Percentiles rank a stretch among this genome's conserved stretches.
These are phyloP conservation scores for Crithidia thermophila DNA, from an alignment of 208 protist genomes.

Conservation along the genomic window DNA sequence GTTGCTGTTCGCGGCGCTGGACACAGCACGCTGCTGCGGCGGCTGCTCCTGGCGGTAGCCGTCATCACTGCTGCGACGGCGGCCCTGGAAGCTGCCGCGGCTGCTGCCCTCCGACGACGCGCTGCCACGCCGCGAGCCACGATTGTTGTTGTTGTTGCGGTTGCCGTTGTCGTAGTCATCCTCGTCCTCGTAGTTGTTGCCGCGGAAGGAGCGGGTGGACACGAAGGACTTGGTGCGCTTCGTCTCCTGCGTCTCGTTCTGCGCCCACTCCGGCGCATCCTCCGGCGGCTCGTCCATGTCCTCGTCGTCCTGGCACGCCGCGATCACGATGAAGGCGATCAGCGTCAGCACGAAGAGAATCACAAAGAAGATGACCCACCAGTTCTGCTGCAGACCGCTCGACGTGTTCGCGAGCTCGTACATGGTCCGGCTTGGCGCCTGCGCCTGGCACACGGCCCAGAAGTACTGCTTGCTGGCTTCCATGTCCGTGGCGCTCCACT, in stretches of 20 bases:
- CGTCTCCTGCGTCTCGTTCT: constrained; percentile 24
- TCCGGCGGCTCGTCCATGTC: constrained; percentile 60
- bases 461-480: constrained; percentile 15
- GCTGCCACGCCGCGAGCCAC: neutral
- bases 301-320: constrained; percentile 47
- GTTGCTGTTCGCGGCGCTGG: neutral
- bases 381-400: constrained; percentile 25
- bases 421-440: constrained; percentile 21
- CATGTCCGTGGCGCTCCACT: constrained; percentile 6
- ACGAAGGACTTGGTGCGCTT: constrained; percentile 38
- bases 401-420: constrained; percentile 27
- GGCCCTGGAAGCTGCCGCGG: neutral
- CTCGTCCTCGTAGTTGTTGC: constrained; percentile 11
- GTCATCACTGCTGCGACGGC: constrained; percentile 4
- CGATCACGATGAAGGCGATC: constrained; percentile 33
- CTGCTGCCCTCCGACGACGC: constrained; percentile 12
- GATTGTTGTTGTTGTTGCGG: neutral
- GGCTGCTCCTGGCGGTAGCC: neutral
- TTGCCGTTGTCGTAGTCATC: neutral
- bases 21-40: neutral
- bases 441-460: constrained; percentile 38
- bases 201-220: constrained; percentile 39
- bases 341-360: constrained; percentile 33
- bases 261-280: constrained; percentile 50
- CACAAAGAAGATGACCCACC: constrained; percentile 43